These are phyloP conservation scores for Diaporthe aspalathi DNA, from an alignment of 2,329 filamentous ascomycete genomes.

Conservation along the genomic window DNA sequence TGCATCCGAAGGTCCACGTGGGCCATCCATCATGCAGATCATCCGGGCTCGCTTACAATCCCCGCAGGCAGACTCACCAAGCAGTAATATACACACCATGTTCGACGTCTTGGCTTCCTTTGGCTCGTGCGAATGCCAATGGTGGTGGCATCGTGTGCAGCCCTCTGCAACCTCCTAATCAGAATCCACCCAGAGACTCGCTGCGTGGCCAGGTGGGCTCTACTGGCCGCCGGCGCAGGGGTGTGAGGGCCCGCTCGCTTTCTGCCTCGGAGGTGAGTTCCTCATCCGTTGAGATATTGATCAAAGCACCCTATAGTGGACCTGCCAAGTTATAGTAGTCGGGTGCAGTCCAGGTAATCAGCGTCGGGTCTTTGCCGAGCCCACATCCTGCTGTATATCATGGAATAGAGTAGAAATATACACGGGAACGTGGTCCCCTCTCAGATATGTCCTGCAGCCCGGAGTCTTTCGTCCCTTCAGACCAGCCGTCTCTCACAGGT, in stretches of 20 bases:
- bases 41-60: slow-evolving; percentile 5
- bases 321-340: slow-evolving; percentile 19
- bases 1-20: background rate
- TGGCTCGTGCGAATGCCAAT: too few species aligned
- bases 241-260: slow-evolving; percentile 15
- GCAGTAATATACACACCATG: background rate
- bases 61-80: too few species aligned
- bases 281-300: slow-evolving; percentile 28
- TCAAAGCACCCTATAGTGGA: slow-evolving; percentile 18
- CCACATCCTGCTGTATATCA: slow-evolving; percentile 1
- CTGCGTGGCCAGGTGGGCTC: background rate
- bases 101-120: background rate
- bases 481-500: background rate
- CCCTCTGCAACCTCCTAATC: too few species aligned
- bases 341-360: slow-evolving; percentile 1
- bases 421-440: background rate
- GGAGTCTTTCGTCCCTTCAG: background rate
- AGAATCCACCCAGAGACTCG: too few species aligned
- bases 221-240: background rate
- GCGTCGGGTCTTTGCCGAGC: slow-evolving; percentile 8
- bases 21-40: background rate
- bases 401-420: background rate
- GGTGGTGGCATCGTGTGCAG: too few species aligned
- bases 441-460: background rate
- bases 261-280: slow-evolving; percentile 17